Evolutionary conservation across 768 basidiomycete genomes (phyloP), one percentile per base, ranked within the genome.

Genomic region (Tephrocybe sp.): DNA sequence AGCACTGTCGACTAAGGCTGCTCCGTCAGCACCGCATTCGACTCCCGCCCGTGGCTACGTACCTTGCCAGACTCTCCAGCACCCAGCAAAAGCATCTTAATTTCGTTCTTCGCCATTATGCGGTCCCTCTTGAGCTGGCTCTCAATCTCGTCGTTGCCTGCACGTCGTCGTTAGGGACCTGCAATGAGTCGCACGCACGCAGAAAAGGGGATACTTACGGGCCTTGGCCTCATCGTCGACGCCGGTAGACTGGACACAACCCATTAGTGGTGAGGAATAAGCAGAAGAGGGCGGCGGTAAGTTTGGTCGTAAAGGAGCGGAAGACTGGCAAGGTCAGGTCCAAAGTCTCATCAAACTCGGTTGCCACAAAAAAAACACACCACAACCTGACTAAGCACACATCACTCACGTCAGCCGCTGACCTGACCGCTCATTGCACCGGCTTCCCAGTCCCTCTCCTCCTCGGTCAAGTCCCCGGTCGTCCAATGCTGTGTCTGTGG

Each of bases 31-130:
- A 25, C 29, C 16, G 16, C 9, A 1, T 18, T 44, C 21, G 21
- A 29, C 15, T 16, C 7, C 33, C 11, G 39, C 15, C 22, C 15
- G 9, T 29, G 27, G 27, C 4, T 9, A 69, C 74, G 12, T 40
- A 88, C 88, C 81, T 97, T 97, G 61, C 94, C 94, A 46, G 91
- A 94, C 78, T 97, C 94, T 71, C 95, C 94, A 51, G 95, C 94
- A 49, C 95, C 95, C 22, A 98, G 77, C 50, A 98, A 67, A 54
- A 97, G 66, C 94, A 97, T 95, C 75, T 97, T 94, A 64, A 94
- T 92, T 68, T 94, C 92, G 60, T 93, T 94, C 77, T 91, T 91
- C 36, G 86, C 85, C 79, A 86, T 83, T 75, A 89, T 80, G 37
- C 87, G 73, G 72, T 95, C 93, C 60, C 84, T 76, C 76, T 88